A percentile compares a stretch with the other conserved stretches of the same genome.
phyloP scores from a whole-genome alignment of 306 rosid genomes.

The Trifolium repens region DNA sequence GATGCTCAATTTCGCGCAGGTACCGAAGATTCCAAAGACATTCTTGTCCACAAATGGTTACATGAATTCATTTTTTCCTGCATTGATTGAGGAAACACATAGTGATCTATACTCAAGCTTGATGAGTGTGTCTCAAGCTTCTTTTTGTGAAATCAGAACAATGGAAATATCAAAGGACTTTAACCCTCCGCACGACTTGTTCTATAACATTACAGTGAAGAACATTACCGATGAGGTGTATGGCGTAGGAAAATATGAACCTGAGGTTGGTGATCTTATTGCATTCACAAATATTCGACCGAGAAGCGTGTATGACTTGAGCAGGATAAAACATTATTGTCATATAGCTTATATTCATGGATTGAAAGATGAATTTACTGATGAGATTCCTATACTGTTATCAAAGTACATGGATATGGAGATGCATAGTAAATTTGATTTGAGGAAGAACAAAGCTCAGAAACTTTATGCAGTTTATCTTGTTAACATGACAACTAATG shows the following conservation, averaged over 20 bases:
- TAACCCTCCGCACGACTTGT: conserved; percentile 16
- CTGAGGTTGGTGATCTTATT: conserved; percentile 59
- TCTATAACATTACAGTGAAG: conserved; percentile 36
- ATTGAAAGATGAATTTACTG: conserved; percentile 14
- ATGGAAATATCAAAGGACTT: background rate
- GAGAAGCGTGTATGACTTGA: conserved; percentile 44
- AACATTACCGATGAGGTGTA: background rate
- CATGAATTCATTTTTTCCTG: conserved; percentile 51
- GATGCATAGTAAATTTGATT: background rate
- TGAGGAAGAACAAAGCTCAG: conserved; percentile 10
- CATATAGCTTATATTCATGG: conserved; percentile 46
- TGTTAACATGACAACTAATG: conserved; percentile 43
- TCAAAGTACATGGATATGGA: conserved; percentile 19
- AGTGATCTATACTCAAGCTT: conserved; percentile 54
- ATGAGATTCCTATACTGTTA: conserved; percentile 36
- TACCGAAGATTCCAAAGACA: conserved; percentile 52
- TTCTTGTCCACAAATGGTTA: conserved; percentile 50
- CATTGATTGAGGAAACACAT: conserved; percentile 67
- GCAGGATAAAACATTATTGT: conserved; percentile 36
- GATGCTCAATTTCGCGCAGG: conserved; percentile 38
- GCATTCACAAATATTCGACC: conserved; percentile 55
- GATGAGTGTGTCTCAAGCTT: conserved; percentile 40
- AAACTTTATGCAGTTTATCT: conserved; percentile 45
- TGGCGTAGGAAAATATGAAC: conserved; percentile 42
- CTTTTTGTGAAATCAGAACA: conserved; percentile 42